Conservation (phyloP, 1,139 yeast genomes). For the Saccharomyces hybrid region DNA sequence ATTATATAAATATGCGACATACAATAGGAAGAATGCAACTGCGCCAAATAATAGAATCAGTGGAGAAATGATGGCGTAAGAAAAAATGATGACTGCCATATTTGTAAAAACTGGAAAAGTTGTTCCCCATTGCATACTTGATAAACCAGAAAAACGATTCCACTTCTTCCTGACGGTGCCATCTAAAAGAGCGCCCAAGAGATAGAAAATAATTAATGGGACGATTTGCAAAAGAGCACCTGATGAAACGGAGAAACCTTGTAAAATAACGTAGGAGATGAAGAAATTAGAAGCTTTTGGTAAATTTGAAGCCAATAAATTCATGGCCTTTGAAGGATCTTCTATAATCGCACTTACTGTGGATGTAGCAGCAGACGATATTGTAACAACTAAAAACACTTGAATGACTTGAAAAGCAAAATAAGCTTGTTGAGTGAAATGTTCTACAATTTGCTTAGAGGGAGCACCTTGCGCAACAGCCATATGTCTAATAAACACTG, state of each 20-base stretch:
- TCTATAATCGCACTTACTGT: conserved; percentile 60
- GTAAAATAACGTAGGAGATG: conserved; percentile 62
- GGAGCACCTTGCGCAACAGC: conserved; percentile 62
- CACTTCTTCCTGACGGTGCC: conserved; percentile 82
- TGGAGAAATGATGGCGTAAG: conserved; percentile 81
- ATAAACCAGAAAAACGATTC: conserved; percentile 57
- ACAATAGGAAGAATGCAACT: conserved; percentile 60
- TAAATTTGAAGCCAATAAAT: conserved; percentile 58
- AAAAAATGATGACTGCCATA: conserved; percentile 69
- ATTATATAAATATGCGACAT: conserved; percentile 74
- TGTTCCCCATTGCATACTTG: conserved; percentile 77
- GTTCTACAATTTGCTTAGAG: conserved; percentile 56
- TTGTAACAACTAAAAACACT: conserved; percentile 60
- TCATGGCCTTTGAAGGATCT: conserved; percentile 62
- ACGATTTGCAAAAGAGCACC: conserved; percentile 75
- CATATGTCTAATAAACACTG: conserved; percentile 58
- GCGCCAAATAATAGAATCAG: conserved; percentile 61
- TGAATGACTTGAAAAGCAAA: conserved; percentile 67
- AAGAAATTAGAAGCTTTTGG: conserved; percentile 89
- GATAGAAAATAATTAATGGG: conserved; percentile 59
- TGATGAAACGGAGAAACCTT: conserved; percentile 79
- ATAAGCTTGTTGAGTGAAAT: conserved; percentile 66
- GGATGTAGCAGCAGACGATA: conserved; percentile 66
- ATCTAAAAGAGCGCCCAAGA: conserved; percentile 64
- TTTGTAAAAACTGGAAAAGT: conserved; percentile 77